Evolutionary conservation across 2,329 filamentous ascomycete species (phyloP).

Genomic region (Ustulina deusta): DNA sequence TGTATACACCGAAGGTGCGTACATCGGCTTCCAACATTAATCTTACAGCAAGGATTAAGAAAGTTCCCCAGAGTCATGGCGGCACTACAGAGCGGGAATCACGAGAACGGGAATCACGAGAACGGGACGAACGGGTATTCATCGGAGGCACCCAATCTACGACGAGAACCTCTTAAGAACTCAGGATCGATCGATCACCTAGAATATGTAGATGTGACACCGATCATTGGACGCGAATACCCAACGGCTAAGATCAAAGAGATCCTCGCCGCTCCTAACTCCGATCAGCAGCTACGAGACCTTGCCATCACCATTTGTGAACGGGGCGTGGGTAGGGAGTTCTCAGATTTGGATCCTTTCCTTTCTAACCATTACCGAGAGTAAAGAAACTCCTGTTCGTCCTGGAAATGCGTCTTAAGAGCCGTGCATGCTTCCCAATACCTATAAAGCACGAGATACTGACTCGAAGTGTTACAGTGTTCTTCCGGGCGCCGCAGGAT

Average conservation of each 20-base stretch:
- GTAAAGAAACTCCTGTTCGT: neutral
- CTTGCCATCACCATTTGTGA: slow-evolving; percentile 53
- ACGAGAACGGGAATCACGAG: slow-evolving; percentile 8
- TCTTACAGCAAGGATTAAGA: neutral
- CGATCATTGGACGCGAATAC: slow-evolving; percentile 52
- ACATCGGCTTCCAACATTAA: neutral
- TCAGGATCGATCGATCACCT: slow-evolving; percentile 50
- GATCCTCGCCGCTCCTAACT: slow-evolving; percentile 48
- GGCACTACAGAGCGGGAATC: slow-evolving; percentile 7
- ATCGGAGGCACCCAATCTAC: slow-evolving; percentile 35
- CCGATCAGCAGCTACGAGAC: slow-evolving; percentile 51
- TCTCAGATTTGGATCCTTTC: neutral
- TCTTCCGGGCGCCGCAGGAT: slow-evolving; percentile 50
- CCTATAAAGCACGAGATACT: neutral
- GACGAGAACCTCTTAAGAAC: slow-evolving; percentile 44
- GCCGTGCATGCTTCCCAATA: neutral
- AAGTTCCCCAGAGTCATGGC: slow-evolving; percentile 12
- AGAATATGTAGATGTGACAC: slow-evolving; percentile 50
- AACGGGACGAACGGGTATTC: slow-evolving; percentile 33
- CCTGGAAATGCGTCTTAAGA: neutral
- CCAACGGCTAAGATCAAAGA: slow-evolving; percentile 49
- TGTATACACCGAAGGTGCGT: neutral
- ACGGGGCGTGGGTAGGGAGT: slow-evolving; percentile 45
- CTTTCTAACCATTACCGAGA: neutral
- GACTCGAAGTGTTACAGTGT: slow-evolving; percentile 35